phyloP scores from a whole-genome alignment of 345 rosid genomes.

The Eucalyptus regnans region DNA sequence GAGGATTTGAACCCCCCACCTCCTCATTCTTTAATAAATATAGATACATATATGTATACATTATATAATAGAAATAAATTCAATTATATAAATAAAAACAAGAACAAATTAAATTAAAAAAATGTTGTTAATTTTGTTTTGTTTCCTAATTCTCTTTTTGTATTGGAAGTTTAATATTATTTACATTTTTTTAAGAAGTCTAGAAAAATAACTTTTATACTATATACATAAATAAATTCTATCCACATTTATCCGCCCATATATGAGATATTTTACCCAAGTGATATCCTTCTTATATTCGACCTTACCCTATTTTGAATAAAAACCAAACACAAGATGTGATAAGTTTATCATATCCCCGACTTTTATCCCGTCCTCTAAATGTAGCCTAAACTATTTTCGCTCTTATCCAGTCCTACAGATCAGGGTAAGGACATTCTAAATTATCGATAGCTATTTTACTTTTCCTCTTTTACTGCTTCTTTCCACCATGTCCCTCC shows the following conservation, averaged over 20 bases:
- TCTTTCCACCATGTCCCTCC: neutral
- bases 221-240: too few species aligned
- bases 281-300: too few species aligned
- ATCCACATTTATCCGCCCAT: neutral
- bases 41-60: neutral
- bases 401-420: neutral
- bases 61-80: neutral
- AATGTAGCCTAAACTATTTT: neutral
- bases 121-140: too few species aligned
- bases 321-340: neutral
- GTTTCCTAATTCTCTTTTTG: neutral
- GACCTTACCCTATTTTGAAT: too few species aligned
- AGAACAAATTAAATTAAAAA: neutral
- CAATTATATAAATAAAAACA: neutral
- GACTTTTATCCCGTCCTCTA: neutral
- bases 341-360: neutral
- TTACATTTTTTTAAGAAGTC: neutral
- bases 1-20: fast-evolving
- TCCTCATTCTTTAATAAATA: fast-evolving
- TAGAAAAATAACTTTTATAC: too few species aligned
- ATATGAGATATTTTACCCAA: too few species aligned
- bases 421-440: neutral
- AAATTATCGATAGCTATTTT: neutral
- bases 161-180: neutral
- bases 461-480: neutral